phyloP scores from a whole-genome alignment of 2,329 filamentous ascomycete genomes.

The Aspergillus costaricaensis region DNA sequence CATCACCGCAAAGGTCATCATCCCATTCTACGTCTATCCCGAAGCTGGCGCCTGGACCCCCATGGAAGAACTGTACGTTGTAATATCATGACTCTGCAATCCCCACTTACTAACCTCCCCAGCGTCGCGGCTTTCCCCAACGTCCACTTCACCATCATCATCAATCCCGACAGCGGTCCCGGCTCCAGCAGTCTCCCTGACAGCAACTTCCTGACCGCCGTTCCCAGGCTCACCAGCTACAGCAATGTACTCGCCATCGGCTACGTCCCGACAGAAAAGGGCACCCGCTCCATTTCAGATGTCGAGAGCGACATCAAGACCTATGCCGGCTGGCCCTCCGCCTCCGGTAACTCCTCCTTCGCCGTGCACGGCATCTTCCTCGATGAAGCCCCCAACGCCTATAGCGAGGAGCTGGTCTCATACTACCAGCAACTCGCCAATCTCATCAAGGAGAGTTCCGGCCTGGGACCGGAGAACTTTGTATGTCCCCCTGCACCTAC shows the following conservation, averaged over 20 bases:
- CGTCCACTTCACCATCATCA: slow-evolving; percentile 24
- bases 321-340: slow-evolving; percentile 14
- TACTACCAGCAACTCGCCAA: slow-evolving; percentile 9
- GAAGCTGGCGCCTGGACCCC: slow-evolving; percentile 17
- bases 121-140: slow-evolving; percentile 16
- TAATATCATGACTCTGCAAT: not conserved
- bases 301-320: slow-evolving; percentile 13
- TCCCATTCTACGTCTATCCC: slow-evolving; percentile 27
- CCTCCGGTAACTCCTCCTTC: slow-evolving; percentile 9
- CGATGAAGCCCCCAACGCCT: slow-evolving; percentile 13
- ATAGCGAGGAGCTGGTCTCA: not conserved
- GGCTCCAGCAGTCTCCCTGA: slow-evolving; percentile 11
- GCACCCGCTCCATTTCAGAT: not conserved
- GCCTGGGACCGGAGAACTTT: slow-evolving; percentile 11
- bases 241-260: slow-evolving; percentile 13
- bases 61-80: slow-evolving; percentile 15
- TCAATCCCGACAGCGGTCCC: slow-evolving; percentile 24
- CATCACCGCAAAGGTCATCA: slow-evolving; percentile 7
- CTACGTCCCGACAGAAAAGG: slow-evolving; percentile 11
- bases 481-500: not conserved
- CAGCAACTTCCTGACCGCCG: slow-evolving; percentile 8
- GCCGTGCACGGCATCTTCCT: slow-evolving; percentile 17
- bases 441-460: slow-evolving; percentile 2
- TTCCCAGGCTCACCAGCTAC: slow-evolving; percentile 8
- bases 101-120: not conserved